Evolutionary conservation across 2,329 filamentous ascomycete species (phyloP).

Genomic region (Colletotrichum sidae): DNA sequence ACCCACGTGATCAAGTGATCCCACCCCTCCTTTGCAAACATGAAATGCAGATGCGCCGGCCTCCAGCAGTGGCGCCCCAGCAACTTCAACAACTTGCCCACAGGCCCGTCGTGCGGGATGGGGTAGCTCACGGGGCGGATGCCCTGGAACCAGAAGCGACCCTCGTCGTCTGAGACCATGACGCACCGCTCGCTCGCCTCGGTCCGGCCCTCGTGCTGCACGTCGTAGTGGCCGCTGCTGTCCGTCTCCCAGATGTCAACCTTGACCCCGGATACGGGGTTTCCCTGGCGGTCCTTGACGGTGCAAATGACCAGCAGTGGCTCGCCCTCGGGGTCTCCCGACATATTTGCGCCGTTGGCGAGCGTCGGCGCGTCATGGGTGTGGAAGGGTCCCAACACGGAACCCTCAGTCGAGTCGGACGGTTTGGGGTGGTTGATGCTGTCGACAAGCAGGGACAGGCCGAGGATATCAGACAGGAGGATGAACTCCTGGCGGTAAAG

Average conservation of each 20-base stretch:
- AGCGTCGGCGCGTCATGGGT: constrained; percentile 73
- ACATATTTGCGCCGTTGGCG: constrained; percentile 67
- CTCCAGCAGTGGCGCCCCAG: constrained; percentile 82
- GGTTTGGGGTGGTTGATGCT: constrained; percentile 83
- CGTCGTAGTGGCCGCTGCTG: constrained; percentile 79
- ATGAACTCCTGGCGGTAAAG: constrained; percentile 71
- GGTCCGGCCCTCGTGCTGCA: constrained; percentile 72
- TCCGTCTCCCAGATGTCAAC: constrained; percentile 87
- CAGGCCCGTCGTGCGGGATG: constrained; percentile 86
- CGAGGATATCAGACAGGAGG: constrained; percentile 79
- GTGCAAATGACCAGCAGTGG: constrained; percentile 76
- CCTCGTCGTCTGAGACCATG: constrained; percentile 43
- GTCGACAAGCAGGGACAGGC: constrained; percentile 80
- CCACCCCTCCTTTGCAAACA: constrained; percentile 84
- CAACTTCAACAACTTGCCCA: constrained; percentile 75
- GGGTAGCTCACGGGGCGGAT: constrained; percentile 89
- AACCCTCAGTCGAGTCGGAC: constrained; percentile 74
- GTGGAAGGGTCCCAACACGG: constrained; percentile 85
- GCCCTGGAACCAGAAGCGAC: constrained; percentile 83
- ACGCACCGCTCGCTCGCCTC: constrained; percentile 64
- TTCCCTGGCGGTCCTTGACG: constrained; percentile 70
- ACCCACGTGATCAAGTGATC: constrained; percentile 87
- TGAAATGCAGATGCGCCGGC: constrained; percentile 87
- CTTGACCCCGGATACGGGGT: constrained; percentile 70
- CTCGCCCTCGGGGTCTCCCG: constrained; percentile 72